These are phyloP conservation scores for Mortierella hygrophila DNA, from an alignment of 192 early-diverging fungal species.

Conservation along the genomic window DNA sequence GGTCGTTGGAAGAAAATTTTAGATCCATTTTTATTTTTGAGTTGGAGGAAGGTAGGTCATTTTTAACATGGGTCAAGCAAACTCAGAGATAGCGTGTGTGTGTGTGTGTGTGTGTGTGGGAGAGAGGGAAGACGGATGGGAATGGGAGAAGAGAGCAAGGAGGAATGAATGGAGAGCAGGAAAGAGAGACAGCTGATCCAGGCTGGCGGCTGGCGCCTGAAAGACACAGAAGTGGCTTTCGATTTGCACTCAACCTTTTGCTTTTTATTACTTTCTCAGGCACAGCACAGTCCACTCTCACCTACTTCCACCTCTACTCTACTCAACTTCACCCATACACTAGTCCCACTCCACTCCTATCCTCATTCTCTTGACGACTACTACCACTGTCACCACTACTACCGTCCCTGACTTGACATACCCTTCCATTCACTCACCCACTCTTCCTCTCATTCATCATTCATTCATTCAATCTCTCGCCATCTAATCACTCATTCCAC, in stretches of 20 bases:
- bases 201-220: neutral
- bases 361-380: too few species aligned
- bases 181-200: neutral
- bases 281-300: neutral
- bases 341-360: too few species aligned
- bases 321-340: too few species aligned
- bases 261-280: neutral
- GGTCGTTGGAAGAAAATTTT: neutral
- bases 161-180: neutral
- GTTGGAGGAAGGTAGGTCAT: neutral
- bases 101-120: too few species aligned
- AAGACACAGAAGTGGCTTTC: neutral
- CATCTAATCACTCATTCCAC: neutral
- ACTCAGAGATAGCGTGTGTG: neutral
- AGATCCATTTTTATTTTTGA: neutral
- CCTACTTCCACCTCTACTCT: neutral
- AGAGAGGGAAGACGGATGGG: neutral
- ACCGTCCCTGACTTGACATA: neutral
- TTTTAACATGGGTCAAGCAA: neutral
- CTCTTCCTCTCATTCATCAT: neutral
- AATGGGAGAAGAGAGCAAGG: neutral
- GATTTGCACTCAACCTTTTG: too few species aligned
- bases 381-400: too few species aligned
- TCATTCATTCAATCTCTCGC: neutral
- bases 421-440: neutral